Percentiles rank a stretch among this genome's conserved stretches.
Conservation (phyloP, 2,329 filamentous ascomycete genomes). For the Cryphonectria carpinicola region DNA sequence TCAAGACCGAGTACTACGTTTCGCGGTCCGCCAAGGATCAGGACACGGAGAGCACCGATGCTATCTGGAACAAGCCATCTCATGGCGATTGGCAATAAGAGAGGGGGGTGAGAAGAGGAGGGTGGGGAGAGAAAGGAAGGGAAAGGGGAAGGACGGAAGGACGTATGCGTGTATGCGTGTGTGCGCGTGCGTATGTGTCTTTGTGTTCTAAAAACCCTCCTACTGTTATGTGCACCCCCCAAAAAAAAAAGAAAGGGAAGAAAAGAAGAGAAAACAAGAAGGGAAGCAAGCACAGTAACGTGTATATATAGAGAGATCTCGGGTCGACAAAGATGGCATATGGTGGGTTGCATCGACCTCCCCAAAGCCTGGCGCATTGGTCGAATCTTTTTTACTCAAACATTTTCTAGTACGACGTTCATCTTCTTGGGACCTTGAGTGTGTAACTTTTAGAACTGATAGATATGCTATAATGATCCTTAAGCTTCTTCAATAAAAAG, state of each 20-base stretch:
- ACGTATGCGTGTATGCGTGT: background rate
- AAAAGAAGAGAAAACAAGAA: background rate
- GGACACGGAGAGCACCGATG: background rate
- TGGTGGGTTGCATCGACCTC: background rate
- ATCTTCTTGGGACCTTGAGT: background rate
- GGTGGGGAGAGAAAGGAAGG: background rate
- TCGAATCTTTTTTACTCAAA: background rate
- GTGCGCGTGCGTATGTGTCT: too few species aligned
- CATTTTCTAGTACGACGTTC: background rate
- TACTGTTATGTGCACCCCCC: background rate
- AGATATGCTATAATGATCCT: background rate
- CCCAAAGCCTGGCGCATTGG: background rate
- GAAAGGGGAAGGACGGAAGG: background rate
- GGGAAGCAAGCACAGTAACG: background rate
- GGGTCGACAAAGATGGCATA: background rate
- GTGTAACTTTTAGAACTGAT: background rate
- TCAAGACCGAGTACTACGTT: background rate
- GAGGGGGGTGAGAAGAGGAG: background rate
- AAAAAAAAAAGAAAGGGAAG: too few species aligned
- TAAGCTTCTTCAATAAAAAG: background rate
- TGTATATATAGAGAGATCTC: background rate
- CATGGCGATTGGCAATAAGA: background rate
- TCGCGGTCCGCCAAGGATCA: background rate
- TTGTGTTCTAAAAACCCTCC: background rate
- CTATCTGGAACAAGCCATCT: background rate